A percentile compares a stretch with the other conserved stretches of the same genome.
Conservation (phyloP, 2,329 filamentous ascomycete species). For the Talaromyces albobiverticillius region DNA sequence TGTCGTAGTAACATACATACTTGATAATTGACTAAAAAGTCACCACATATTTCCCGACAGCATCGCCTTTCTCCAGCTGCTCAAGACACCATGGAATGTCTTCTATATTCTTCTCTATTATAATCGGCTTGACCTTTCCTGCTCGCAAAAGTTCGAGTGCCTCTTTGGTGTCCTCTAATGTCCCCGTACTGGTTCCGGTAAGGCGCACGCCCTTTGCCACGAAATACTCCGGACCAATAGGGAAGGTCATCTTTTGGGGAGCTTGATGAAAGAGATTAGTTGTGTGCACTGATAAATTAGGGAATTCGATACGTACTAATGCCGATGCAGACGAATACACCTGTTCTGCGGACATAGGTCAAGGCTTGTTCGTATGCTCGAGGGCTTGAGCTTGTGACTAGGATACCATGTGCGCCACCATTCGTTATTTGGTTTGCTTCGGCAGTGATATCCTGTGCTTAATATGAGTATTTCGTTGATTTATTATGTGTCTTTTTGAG, state of each 20-base stretch:
- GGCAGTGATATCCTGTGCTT: conserved; percentile 27
- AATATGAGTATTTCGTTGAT: background rate
- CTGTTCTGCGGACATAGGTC: conserved; percentile 14
- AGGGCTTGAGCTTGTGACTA: conserved; percentile 36
- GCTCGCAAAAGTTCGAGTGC: conserved; percentile 17
- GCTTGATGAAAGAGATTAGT: background rate
- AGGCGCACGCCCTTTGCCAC: conserved; percentile 18
- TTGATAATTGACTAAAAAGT: background rate
- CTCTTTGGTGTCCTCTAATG: conserved; percentile 17
- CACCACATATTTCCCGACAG: conserved; percentile 4
- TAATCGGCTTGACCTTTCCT: conserved; percentile 21
- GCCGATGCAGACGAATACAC: conserved; percentile 16
- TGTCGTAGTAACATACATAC: too few species aligned
- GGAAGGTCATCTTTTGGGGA: conserved; percentile 10
- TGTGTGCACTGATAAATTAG: too few species aligned
- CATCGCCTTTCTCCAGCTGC: conserved; percentile 4
- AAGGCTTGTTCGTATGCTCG: conserved; percentile 30
- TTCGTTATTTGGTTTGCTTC: conserved; percentile 34
- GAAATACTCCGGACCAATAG: conserved; percentile 18
- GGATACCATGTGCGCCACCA: conserved; percentile 36
- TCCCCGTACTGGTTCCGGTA: conserved; percentile 18
- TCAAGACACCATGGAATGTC: conserved; percentile 12
- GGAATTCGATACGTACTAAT: conserved; percentile 2
- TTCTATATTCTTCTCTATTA: conserved; percentile 17
- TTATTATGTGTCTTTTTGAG: background rate